Evolutionary conservation across 2,329 filamentous ascomycete species (phyloP), one percentile per base, ranked within the genome.

Genomic region (Talaromyces sp.): DNA sequence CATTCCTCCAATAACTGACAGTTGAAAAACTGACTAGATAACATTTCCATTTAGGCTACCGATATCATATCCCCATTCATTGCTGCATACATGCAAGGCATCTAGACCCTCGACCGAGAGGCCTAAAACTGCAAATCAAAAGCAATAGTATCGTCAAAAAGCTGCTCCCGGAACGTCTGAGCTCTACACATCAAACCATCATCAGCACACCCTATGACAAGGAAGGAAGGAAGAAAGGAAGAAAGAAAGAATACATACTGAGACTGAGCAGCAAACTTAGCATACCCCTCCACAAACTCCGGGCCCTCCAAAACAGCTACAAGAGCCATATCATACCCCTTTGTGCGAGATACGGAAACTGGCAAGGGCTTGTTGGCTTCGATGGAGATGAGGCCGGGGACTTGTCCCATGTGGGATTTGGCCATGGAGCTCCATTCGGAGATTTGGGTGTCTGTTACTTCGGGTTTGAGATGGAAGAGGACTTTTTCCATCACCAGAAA

Each of bases 251-350:
- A 51, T 60, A 75, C 78, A 63, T 73, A 83, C 80, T 78, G 76
- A 65, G 78, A 66, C 72, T 83, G 81, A 31, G 79, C 80, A 53
- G 80, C 80, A 73, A 82, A 81, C 54, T 71, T 70, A 3, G 78
- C 80, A 73, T 83, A 83, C 10, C 72, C 74, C 56, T 73, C 71
- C 4, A 83, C 68, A 72, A 81, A 73, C 40, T 79, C 79, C 2
- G 75, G 67, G 49, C 77, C 78, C 67, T 82, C 81, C 68, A 83
- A 65, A 5, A 81, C 73, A 4, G 81, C 80, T n/a, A 83, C 76
- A 11, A 83, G 67, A 2, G 77, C 80, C 74, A 81, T 75, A 70
- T 83, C 72, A 64, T 78, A 83, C 0, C 81, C 81, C 62, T 82
- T 76, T 22, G 78, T 76, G 43, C 80, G 74, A 36, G 78, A 72